phyloP scores from a whole-genome alignment of 73 alveolate species.

The Effrenium voratum region DNA sequence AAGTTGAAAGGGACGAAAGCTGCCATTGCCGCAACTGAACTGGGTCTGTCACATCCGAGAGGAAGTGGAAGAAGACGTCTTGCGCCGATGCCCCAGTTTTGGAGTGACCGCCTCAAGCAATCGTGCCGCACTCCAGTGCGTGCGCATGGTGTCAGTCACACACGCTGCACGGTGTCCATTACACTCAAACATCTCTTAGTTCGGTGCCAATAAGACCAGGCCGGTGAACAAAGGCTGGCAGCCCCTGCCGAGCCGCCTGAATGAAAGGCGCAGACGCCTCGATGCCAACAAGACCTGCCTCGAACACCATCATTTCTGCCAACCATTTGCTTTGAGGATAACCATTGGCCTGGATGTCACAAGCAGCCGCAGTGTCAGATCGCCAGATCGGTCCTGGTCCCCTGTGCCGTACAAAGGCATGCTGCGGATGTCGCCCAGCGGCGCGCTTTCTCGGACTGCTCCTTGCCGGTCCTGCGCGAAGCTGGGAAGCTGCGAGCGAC shows the following conservation, averaged over 20 bases:
- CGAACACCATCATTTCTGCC: constrained; percentile 82
- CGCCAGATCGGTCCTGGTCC: constrained; percentile 34
- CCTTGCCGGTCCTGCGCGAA: constrained; percentile 58
- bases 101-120: constrained; percentile 50
- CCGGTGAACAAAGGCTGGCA: constrained; percentile 67
- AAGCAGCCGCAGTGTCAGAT: neutral
- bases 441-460: constrained; percentile 13
- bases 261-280: neutral
- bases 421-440: constrained; percentile 90
- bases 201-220: constrained; percentile 62
- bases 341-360: constrained; percentile 58
- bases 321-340: constrained; percentile 93
- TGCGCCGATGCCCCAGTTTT: constrained; percentile 64
- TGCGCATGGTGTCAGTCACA: neutral
- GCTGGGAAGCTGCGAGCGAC: neutral
- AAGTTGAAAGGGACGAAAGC: no score
- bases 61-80: constrained; percentile 86
- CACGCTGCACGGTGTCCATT: no score
- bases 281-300: neutral
- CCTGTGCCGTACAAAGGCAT: constrained; percentile 86
- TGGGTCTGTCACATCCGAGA: constrained; percentile 30
- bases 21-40: neutral
- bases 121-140: neutral
- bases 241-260: constrained; percentile 80
- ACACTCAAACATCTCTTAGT: neutral